phyloP scores from a whole-genome alignment of 1,139 yeast genomes.

The Komagataea norvegica region DNA sequence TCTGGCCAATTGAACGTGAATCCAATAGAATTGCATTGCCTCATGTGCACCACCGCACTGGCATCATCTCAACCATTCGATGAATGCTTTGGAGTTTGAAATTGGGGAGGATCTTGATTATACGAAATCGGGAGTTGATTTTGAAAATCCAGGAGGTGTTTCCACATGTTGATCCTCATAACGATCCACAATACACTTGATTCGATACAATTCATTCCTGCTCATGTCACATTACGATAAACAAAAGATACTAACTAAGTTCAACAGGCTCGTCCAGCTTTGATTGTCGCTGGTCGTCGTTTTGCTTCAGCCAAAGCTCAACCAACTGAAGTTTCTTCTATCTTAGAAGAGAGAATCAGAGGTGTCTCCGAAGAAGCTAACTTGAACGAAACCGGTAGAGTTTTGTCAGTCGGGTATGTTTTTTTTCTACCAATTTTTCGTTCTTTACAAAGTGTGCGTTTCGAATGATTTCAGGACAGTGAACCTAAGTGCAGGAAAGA shows the following conservation, averaged over 20 bases:
- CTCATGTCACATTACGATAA: too few relatives aligned
- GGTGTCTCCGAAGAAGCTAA: conserved; percentile 97
- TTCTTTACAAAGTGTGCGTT: background rate
- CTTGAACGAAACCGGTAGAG: conserved; percentile 99
- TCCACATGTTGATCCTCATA: too few relatives aligned
- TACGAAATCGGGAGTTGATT: too few relatives aligned
- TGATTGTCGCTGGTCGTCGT: conserved; percentile 62
- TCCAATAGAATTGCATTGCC: too few relatives aligned
- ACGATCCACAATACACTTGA: too few relatives aligned
- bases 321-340: conserved; percentile 98
- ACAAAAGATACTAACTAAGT: conserved; percentile 12
- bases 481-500: too few relatives aligned
- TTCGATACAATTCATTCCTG: background rate
- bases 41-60: too few relatives aligned
- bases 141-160: too few relatives aligned
- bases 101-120: background rate
- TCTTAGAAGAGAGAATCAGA: conserved; percentile 98
- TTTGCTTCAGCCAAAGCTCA: conserved; percentile 97
- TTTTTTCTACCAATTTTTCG: background rate
- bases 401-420: conserved; percentile 90
- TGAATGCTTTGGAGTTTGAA: background rate
- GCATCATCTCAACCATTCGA: too few relatives aligned
- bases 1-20: too few relatives aligned
- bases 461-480: too few relatives aligned
- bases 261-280: conserved; percentile 66